Conservation (phyloP, 768 basidiomycete genomes). For the Rhodotorula sphaerocarpa region DNA sequence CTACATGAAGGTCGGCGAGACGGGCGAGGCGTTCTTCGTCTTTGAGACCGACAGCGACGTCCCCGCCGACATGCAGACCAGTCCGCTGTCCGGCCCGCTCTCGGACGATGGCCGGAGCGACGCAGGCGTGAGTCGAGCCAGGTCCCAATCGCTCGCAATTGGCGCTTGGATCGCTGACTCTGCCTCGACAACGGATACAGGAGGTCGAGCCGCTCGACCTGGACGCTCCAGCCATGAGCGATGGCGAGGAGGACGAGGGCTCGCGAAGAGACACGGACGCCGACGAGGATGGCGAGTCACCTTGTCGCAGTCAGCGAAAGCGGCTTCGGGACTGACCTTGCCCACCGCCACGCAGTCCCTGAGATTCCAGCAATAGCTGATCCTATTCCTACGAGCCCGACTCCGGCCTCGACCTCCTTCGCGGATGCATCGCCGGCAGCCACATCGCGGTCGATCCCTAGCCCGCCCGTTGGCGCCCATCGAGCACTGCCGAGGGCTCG, state of each 20-base stretch:
- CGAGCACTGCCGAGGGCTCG: no score
- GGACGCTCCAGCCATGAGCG: slow-evolving; percentile 48
- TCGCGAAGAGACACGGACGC: slow-evolving; percentile 2
- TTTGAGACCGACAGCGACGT: slow-evolving; percentile 94
- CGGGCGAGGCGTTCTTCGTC: slow-evolving; percentile 97
- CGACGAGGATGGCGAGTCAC: slow-evolving; percentile 15
- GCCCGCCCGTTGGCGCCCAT: background rate
- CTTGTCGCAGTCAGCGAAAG: background rate
- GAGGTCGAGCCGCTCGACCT: slow-evolving; percentile 77
- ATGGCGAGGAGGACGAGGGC: background rate
- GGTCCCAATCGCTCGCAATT: no score
- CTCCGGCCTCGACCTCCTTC: background rate
- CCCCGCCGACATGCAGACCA: slow-evolving; percentile 85
- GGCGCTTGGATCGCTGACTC: background rate
- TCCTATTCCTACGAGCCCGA: no score
- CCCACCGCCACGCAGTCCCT: no score
- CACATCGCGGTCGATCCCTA: background rate
- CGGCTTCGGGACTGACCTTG: no score
- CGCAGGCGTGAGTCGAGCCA: slow-evolving; percentile 2
- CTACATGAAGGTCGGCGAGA: slow-evolving; percentile 97
- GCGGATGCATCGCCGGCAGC: no score
- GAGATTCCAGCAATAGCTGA: no score
- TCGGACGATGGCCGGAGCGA: slow-evolving; percentile 35
- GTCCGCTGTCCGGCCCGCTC: slow-evolving; percentile 59
- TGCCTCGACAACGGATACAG: slow-evolving; percentile 10